Conservation (phyloP, 257 asterid genomes). For the Avicennia marina region DNA sequence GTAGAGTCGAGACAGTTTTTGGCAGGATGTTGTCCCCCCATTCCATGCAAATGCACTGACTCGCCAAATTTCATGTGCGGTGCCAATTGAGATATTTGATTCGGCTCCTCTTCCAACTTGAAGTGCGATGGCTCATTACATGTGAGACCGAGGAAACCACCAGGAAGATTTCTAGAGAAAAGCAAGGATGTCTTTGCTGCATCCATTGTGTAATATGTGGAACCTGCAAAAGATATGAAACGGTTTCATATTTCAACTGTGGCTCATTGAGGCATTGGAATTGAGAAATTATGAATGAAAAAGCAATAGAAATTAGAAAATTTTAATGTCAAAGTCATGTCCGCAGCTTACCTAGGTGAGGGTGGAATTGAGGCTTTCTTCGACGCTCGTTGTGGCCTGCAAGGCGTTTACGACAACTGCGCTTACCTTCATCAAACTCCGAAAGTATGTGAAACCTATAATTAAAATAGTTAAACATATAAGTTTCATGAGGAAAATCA, state of each 20-base stretch:
- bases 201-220: conserved; percentile 30
- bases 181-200: conserved; percentile 31
- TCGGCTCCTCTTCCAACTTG: conserved; percentile 21
- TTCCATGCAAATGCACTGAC: conserved; percentile 14
- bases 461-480: not conserved
- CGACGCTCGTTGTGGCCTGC: conserved; percentile 72
- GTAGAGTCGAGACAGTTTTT: conserved; percentile 17
- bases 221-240: too few relatives aligned
- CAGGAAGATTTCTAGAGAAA: conserved; percentile 32
- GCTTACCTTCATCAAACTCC: conserved; percentile 66
- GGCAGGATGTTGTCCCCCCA: conserved; percentile 20
- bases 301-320: too few relatives aligned
- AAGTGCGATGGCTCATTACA: conserved; percentile 18
- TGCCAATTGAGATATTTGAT: conserved; percentile 20
- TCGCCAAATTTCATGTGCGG: conserved; percentile 16
- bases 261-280: too few relatives aligned
- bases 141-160: conserved; percentile 32
- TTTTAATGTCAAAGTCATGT: not conserved
- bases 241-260: too few relatives aligned
- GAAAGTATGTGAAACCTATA: conserved; percentile 59
- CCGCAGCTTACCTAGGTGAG: conserved; percentile 40
- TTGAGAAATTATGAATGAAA: too few relatives aligned
- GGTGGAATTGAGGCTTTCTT: conserved; percentile 52
- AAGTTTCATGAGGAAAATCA: not conserved
- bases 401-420: too few relatives aligned